phyloP scores from a whole-genome alignment of 495 filamentous ascomycete genomes.

The Penicillium paxilli region DNA sequence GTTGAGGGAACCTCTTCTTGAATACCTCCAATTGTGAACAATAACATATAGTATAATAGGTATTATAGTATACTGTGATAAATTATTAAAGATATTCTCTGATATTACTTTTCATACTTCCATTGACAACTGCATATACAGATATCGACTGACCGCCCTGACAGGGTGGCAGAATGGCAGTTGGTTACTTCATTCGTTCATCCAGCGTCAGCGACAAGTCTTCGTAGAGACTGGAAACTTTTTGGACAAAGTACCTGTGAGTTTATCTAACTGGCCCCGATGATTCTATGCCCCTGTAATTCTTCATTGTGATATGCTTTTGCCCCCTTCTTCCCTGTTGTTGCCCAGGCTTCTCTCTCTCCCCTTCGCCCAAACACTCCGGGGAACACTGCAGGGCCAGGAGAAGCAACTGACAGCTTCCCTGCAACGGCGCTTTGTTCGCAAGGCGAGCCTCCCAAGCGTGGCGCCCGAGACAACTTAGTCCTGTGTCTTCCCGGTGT shows the following conservation, averaged over 20 bases:
- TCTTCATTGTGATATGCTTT: background rate
- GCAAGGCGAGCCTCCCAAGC: constrained; percentile 18
- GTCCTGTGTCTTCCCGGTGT: constrained; percentile 39
- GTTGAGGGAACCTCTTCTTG: too few relatives aligned
- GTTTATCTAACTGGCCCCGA: constrained; percentile 7
- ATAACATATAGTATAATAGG: too few relatives aligned
- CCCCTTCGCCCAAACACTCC: constrained; percentile 2
- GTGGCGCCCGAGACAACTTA: constrained; percentile 32
- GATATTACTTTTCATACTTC: background rate
- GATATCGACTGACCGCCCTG: constrained; percentile 9
- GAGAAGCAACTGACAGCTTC: constrained; percentile 11
- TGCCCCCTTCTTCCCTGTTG: background rate
- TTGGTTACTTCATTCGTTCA: constrained; percentile 27
- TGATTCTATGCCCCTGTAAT: constrained; percentile 4
- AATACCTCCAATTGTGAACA: too few relatives aligned
- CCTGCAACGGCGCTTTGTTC: constrained; percentile 31
- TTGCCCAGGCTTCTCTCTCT: too few relatives aligned
- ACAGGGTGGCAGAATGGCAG: constrained; percentile 24
- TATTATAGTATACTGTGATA: too few relatives aligned
- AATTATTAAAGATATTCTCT: too few relatives aligned
- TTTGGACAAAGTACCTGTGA: constrained; percentile 22
- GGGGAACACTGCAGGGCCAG: constrained; percentile 18
- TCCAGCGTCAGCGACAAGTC: constrained; percentile 18
- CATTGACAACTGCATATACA: too few relatives aligned
- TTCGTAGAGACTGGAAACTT: constrained; percentile 10